Evolutionary conservation across 768 basidiomycete genomes (phyloP), one percentile per base, ranked within the genome.

Genomic region (Phanerochaete carnosa): DNA sequence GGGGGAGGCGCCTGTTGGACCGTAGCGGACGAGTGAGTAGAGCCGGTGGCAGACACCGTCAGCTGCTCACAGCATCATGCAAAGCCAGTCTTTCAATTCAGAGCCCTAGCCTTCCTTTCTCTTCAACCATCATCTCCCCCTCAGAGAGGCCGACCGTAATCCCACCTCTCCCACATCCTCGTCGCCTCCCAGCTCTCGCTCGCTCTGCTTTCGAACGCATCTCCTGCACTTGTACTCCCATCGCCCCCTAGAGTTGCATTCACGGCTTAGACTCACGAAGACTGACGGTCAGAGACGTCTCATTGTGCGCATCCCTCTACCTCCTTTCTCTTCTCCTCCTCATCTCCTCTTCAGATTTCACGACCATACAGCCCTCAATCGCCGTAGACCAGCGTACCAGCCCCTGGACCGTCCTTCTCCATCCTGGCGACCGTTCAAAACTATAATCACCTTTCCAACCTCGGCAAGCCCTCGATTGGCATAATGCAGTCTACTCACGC

Each of bases 401-500:
- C 52, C 55, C 49, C 57, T 6, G 22, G 26, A 51, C 57, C 19
- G 26, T 62, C 45, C 60, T 58, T 58, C 58, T 45, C 46, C 63
- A 68, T 62, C 28, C 66, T 68, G 67, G 69, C 70, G 54, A 67
- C 70, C 33, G 61, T 66, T 23, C 71, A 68, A 47, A 72, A 66
- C 59, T 64, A 64, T 62, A 52, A 68, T 33, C 68, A 68, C 49
- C 59, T 69, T 19, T 66, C 28, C 54, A 61, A 62, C 51, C 66
- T 69, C 37, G 69, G 69, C 60, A 29, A 61, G 32, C 66, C 69
- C 11, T 68, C 71, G 46, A 57, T 66, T 53, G 60, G 54, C 61
- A 73, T 64, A 56, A 77, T 80, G 74, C 69, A 70, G 58, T 68
- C 73, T 30, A 65, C 65, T 55, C 70, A 60, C 57, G 66, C 67